A percentile compares a stretch with the other conserved stretches of the same genome.
These are phyloP conservation scores for Cyphellophora europaea DNA, from an alignment of 2,329 filamentous ascomycete genomes.

Conservation along the genomic window DNA sequence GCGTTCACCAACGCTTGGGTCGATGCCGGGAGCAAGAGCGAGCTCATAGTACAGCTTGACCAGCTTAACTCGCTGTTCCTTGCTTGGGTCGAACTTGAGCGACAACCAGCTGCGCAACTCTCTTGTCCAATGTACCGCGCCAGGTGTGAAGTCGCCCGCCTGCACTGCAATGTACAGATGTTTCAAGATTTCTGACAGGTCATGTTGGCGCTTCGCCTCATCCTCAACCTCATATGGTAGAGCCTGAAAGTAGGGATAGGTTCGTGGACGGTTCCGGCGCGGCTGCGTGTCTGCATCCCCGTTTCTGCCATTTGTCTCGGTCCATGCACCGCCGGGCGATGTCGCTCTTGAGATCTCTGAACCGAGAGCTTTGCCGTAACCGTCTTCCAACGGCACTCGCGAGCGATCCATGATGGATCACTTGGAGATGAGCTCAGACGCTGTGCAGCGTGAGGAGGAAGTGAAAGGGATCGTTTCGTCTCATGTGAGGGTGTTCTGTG, in stretches of 20 bases:
- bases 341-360: constrained; percentile 71
- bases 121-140: constrained; percentile 91
- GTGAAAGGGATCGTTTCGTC: too few species aligned
- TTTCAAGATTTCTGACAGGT: constrained; percentile 79
- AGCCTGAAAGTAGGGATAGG: constrained; percentile 85
- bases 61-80: constrained; percentile 70
- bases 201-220: constrained; percentile 64
- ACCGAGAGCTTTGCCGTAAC: constrained; percentile 8
- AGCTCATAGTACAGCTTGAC: constrained; percentile 93
- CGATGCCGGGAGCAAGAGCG: constrained; percentile 78
- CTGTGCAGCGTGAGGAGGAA: too few species aligned
- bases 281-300: constrained; percentile 44
- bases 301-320: constrained; percentile 39
- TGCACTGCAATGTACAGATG: constrained; percentile 87
- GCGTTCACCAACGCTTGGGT: constrained; percentile 70
- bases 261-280: constrained; percentile 68
- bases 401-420: not conserved
- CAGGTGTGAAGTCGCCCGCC: constrained; percentile 87
- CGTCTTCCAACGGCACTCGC: constrained; percentile 9
- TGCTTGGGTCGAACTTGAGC: constrained; percentile 93
- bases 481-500: too few species aligned
- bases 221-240: constrained; percentile 84
- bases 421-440: too few species aligned
- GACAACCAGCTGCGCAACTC: constrained; percentile 92
- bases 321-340: constrained; percentile 57